These are phyloP conservation scores for Aaosphaeria arxii DNA, from an alignment of 2,329 filamentous ascomycete genomes.

Conservation along the genomic window DNA sequence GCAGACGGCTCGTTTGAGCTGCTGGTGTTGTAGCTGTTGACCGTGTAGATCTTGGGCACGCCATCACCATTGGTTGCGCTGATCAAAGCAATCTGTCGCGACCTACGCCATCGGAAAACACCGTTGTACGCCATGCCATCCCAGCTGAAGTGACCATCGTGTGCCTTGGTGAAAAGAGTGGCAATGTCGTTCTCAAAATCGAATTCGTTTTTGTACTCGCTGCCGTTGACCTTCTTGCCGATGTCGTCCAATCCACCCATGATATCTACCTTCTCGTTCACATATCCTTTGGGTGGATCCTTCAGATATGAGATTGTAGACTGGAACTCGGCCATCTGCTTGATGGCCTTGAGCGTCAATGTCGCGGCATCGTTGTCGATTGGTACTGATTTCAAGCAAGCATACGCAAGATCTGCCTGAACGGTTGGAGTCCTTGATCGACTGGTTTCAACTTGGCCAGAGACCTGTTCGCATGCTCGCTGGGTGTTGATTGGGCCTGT, in stretches of 20 bases:
- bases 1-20: conserved; percentile 27
- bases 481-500: conserved; percentile 28
- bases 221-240: conserved; percentile 23
- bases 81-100: conserved; percentile 24
- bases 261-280: conserved; percentile 39
- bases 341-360: conserved; percentile 26
- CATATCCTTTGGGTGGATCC: conserved; percentile 34
- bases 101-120: conserved; percentile 33
- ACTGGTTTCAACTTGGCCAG: conserved; percentile 11
- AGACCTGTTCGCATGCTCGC: conserved; percentile 26
- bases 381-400: conserved; percentile 37
- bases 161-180: conserved; percentile 25
- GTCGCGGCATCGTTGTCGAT: conserved; percentile 23
- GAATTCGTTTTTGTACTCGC: conserved; percentile 38
- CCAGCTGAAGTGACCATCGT: conserved; percentile 36
- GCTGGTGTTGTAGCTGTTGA: conserved; percentile 29
- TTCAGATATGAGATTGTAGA: conserved; percentile 41
- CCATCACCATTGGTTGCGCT: conserved; percentile 27
- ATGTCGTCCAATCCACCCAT: conserved; percentile 36
- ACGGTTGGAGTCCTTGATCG: conserved; percentile 16
- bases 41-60: conserved; percentile 27
- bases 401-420: conserved; percentile 31
- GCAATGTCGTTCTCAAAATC: conserved; percentile 41
- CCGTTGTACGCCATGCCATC: conserved; percentile 36
- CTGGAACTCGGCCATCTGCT: conserved; percentile 38